These are phyloP conservation scores for Cinnamomum chago DNA, from an alignment of 164 flowering plant species.

Conservation along the genomic window DNA sequence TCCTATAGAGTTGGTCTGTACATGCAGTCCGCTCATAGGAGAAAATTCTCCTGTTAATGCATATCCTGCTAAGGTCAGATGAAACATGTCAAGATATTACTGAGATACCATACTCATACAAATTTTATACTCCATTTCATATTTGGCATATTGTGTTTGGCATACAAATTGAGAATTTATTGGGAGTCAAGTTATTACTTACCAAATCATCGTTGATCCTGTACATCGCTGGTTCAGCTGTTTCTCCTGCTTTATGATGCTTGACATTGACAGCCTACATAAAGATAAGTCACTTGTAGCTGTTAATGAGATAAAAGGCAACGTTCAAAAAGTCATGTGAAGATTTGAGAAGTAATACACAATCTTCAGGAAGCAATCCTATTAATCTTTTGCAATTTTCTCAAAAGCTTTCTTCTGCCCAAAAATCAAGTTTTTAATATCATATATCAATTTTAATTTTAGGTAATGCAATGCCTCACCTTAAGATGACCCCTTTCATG, in stretches of 20 bases:
- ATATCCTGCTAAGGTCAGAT: background rate
- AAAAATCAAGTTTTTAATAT: background rate
- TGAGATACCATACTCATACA: background rate
- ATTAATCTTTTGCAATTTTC: background rate
- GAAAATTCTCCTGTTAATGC: no score
- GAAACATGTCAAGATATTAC: background rate
- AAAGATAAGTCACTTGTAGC: background rate
- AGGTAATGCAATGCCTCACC: slow-evolving; percentile 36
- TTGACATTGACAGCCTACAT: slow-evolving; percentile 70
- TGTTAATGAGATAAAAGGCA: background rate
- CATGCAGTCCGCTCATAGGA: no score
- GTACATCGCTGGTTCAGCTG: slow-evolving; percentile 80
- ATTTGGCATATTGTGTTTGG: background rate
- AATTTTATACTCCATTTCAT: background rate
- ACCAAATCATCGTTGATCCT: slow-evolving; percentile 95
- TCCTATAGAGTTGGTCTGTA: no score
- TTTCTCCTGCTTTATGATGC: slow-evolving; percentile 84
- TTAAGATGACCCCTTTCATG: slow-evolving; percentile 97
- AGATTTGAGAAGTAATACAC: background rate
- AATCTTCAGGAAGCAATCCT: background rate
- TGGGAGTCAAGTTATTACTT: slow-evolving; percentile 10
- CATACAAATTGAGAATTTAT: background rate
- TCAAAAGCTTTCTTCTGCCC: background rate
- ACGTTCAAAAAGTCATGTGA: no score
- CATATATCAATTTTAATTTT: background rate